These are phyloP conservation scores for Tetrapisispora taiwanensis DNA, from an alignment of 805 yeast species.

Conservation along the genomic window DNA sequence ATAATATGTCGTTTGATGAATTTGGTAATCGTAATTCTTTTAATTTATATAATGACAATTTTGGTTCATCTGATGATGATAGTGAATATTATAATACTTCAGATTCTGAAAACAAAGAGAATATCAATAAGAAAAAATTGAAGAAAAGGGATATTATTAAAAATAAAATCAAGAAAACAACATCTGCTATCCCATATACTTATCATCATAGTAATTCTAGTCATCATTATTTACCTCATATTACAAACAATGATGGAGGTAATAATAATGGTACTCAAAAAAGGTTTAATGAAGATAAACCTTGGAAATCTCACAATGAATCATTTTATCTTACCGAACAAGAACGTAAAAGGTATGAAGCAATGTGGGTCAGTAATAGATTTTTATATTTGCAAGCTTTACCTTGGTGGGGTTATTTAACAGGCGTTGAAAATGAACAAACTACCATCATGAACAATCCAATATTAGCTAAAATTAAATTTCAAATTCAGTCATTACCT, in stretches of 20 bases:
- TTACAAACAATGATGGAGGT: not conserved
- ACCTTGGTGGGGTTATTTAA: conserved; percentile 24
- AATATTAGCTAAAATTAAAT: not conserved
- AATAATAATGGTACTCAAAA: not conserved
- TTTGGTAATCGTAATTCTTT: not conserved
- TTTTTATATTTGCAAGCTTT: conserved; percentile 45
- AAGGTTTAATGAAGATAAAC: conserved; percentile 74
- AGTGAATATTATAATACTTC: not conserved
- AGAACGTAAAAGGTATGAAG: conserved; percentile 85
- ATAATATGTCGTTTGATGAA: not conserved
- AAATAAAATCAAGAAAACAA: conserved; percentile 10
- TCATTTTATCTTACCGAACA: conserved; percentile 41
- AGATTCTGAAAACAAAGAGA: not conserved
- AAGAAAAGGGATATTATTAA: conserved; percentile 9
- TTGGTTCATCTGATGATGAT: not conserved
- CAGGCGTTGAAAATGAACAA: conserved; percentile 5
- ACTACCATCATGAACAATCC: not conserved
- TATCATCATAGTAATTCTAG: conserved; percentile 3
- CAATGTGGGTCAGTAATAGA: conserved; percentile 84
- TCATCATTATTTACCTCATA: conserved; percentile 4
- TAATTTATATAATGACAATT: not conserved
- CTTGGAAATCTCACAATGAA: conserved; percentile 58
- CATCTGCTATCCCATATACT: conserved; percentile 10
- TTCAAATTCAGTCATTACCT: conserved; percentile 10
- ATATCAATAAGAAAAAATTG: conserved; percentile 3